Percentiles rank a stretch among this genome's conserved stretches.
phyloP scores from a whole-genome alignment of 805 yeast species.

The Saccharomyces kudriavzevii region DNA sequence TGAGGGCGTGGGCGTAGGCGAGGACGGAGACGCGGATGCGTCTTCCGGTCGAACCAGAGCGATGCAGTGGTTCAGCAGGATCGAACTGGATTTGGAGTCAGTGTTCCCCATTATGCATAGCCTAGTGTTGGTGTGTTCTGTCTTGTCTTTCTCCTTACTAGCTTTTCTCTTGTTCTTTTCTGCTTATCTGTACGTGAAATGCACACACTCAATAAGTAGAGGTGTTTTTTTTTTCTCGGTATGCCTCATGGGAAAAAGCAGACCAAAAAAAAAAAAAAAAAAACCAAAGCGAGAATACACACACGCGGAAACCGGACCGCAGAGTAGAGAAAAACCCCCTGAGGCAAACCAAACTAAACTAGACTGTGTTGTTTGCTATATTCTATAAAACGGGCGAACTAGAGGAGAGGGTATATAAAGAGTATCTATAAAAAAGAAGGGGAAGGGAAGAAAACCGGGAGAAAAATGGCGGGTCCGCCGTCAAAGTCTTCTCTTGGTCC shows the following conservation, averaged over 20 bases:
- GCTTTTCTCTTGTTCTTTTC: neutral
- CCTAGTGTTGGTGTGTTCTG: neutral
- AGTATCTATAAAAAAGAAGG: neutral
- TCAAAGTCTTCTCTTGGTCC: neutral
- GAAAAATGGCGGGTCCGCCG: neutral
- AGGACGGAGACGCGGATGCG: neutral
- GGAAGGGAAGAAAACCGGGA: neutral
- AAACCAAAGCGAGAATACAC: neutral
- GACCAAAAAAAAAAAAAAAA: too few relatives aligned
- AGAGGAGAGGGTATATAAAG: neutral
- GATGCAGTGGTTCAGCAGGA: conserved; percentile 43
- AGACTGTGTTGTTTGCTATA: neutral
- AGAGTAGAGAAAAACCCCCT: neutral
- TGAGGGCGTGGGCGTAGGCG: neutral
- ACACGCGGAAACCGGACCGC: neutral
- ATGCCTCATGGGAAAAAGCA: too few relatives aligned
- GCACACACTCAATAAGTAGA: neutral
- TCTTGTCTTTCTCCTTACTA: neutral
- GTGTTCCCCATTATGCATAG: conserved; percentile 51
- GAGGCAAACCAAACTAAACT: neutral
- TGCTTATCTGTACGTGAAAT: neutral
- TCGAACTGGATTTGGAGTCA: conserved; percentile 52
- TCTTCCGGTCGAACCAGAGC: conserved; percentile 12
- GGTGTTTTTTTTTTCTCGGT: neutral
- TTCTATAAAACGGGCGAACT: neutral